A percentile compares a stretch with the other conserved stretches of the same genome.
Conservation (phyloP, 352 stramenopile species). For the Achlya hypogyna region DNA sequence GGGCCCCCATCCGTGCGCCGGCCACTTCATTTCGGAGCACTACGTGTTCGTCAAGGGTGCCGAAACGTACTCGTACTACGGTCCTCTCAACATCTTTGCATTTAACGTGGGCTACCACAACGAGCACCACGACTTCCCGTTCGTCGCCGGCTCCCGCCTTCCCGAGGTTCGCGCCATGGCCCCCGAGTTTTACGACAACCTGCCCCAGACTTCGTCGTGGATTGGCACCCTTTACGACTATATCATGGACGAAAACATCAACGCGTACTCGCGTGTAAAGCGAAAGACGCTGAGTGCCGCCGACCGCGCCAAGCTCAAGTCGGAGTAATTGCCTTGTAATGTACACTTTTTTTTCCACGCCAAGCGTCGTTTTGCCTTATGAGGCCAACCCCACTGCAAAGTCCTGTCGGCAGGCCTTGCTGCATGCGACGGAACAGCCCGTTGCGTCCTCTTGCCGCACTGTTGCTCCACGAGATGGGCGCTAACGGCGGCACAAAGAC, state of each 20-base stretch:
- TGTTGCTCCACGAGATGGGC: too few relatives aligned
- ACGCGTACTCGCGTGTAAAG: constrained; percentile 89
- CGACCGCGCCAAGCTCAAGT: constrained; percentile 67
- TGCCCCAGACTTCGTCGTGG: constrained; percentile 92
- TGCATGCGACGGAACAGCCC: too few relatives aligned
- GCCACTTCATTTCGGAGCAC: constrained; percentile 97
- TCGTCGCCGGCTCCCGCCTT: constrained; percentile 84
- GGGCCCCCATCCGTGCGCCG: constrained; percentile 91
- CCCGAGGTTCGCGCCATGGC: constrained; percentile 85
- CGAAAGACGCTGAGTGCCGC: constrained; percentile 45
- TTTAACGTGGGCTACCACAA: constrained; percentile 99
- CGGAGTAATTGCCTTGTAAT: constrained; percentile 48
- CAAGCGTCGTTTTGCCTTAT: too few relatives aligned
- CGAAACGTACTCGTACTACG: constrained; percentile 98
- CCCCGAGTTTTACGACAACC: constrained; percentile 93
- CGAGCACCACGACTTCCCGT: constrained; percentile 97
- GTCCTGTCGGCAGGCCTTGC: too few relatives aligned
- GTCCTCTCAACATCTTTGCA: constrained; percentile 92
- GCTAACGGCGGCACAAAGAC: too few relatives aligned
- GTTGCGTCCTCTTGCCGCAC: too few relatives aligned
- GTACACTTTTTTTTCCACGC: too few relatives aligned
- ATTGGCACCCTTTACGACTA: constrained; percentile 89
- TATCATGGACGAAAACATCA: constrained; percentile 88
- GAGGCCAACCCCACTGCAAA: too few relatives aligned
- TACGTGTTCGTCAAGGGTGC: constrained; percentile 92